These are phyloP conservation scores for Hamigera avellanea DNA, from an alignment of 495 filamentous ascomycete genomes.

Conservation along the genomic window DNA sequence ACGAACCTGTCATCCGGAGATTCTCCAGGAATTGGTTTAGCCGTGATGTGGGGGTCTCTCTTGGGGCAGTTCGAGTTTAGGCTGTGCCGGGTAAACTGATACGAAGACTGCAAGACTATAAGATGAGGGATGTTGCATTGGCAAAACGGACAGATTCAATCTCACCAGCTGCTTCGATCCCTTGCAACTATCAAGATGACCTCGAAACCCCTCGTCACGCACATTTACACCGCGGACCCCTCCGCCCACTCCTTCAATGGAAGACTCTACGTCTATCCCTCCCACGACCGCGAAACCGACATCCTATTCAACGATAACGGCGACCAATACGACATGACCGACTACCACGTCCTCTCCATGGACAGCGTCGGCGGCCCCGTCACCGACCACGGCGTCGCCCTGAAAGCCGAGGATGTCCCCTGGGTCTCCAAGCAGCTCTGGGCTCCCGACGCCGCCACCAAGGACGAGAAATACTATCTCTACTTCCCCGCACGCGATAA, in stretches of 20 bases:
- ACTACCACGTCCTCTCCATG: constrained; percentile 41
- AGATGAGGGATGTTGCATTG: too few species aligned
- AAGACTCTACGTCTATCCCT: constrained; percentile 40
- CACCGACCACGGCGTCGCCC: constrained; percentile 32
- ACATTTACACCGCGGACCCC: constrained; percentile 53
- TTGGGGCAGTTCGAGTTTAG: too few species aligned
- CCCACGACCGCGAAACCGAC: constrained; percentile 30
- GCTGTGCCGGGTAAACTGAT: too few species aligned
- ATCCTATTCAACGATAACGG: constrained; percentile 63
- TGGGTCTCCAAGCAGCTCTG: constrained; percentile 37
- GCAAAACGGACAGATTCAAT: too few species aligned
- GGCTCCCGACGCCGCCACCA: constrained; percentile 35
- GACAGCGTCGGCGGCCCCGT: constrained; percentile 22
- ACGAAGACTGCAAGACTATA: too few species aligned
- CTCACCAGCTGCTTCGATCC: too few species aligned
- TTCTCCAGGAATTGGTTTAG: too few species aligned
- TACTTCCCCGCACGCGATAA: constrained; percentile 38
- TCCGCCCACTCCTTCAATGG: constrained; percentile 39
- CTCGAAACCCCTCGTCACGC: constrained; percentile 41
- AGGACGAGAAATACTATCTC: constrained; percentile 38
- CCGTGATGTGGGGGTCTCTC: too few species aligned
- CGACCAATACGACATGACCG: constrained; percentile 69
- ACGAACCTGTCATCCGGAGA: too few species aligned
- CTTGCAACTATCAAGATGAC: too few species aligned
- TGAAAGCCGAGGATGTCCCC: constrained; percentile 25